Evolutionary conservation across 331 rosid species (phyloP).

Genomic region (Quercus lobata): DNA sequence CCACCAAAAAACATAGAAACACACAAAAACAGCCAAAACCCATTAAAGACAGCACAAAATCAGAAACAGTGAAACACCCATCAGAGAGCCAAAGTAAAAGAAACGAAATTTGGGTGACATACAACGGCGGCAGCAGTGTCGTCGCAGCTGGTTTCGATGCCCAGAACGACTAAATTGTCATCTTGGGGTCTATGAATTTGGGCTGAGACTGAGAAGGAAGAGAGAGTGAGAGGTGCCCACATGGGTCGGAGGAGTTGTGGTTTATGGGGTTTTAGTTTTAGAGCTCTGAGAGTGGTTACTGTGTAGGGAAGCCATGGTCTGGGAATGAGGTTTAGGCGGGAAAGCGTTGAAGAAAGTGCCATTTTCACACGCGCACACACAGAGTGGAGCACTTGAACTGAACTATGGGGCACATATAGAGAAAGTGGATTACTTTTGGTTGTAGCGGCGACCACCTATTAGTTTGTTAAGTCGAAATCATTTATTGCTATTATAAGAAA

Average conservation of each 20-base stretch:
- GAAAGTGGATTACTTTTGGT: too few species aligned
- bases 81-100: background rate
- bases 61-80: background rate
- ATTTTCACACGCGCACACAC: background rate
- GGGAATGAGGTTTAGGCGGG: constrained; percentile 59
- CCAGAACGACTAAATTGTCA: constrained; percentile 56
- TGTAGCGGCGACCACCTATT: too few species aligned
- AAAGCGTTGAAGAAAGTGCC: constrained; percentile 51
- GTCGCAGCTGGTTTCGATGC: constrained; percentile 97
- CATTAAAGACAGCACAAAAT: background rate
- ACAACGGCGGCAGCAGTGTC: constrained; percentile 96
- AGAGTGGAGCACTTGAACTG: too few species aligned
- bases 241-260: constrained; percentile 17
- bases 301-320: constrained; percentile 39
- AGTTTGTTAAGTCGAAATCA: too few species aligned
- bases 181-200: constrained; percentile 24
- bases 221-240: constrained; percentile 4
- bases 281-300: constrained; percentile 10
- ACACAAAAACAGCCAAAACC: background rate
- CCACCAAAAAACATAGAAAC: constrained; percentile 9
- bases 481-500: too few species aligned
- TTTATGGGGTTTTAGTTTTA: constrained; percentile 25
- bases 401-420: background rate
- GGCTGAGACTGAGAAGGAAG: background rate
- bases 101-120: constrained; percentile 15